Evolutionary conservation across 306 rosid species (phyloP).

Genomic region (Cucurbita moschata): DNA sequence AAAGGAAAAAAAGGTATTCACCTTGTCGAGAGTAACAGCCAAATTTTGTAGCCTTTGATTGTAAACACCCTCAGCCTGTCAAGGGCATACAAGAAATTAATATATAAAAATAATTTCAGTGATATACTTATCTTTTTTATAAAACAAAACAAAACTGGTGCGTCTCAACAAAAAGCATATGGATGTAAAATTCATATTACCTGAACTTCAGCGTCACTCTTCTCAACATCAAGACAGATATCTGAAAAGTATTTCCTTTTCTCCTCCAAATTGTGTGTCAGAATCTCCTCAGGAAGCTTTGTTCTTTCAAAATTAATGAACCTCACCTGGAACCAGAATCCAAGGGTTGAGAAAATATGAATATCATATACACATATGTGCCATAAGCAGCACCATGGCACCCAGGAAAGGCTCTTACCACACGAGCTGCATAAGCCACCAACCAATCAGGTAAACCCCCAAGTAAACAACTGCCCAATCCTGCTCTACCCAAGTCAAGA

Average conservation of each 20-base stretch:
- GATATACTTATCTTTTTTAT: not conserved
- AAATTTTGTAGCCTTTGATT: conserved; percentile 98
- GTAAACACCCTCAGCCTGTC: conserved; percentile 96
- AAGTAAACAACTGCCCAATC: conserved; percentile 94
- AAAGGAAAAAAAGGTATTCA: conserved; percentile 13
- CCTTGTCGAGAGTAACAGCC: conserved; percentile 99
- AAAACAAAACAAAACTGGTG: not conserved
- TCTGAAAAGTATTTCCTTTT: conserved; percentile 83
- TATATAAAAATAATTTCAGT: not conserved
- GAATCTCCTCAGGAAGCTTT: conserved; percentile 87
- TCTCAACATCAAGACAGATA: conserved; percentile 79
- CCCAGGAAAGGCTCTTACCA: conserved; percentile 38
- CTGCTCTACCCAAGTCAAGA: conserved; percentile 84
- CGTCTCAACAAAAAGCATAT: not conserved
- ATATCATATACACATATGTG: not conserved
- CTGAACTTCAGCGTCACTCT: conserved; percentile 96
- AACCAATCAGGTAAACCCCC: conserved; percentile 97
- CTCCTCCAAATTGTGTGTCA: conserved; percentile 73
- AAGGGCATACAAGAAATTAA: conserved; percentile 6
- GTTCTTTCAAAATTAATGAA: conserved; percentile 82
- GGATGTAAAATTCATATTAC: conserved; percentile 16
- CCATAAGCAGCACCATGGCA: not conserved
- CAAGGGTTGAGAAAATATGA: conserved; percentile 14
- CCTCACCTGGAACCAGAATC: conserved; percentile 60
- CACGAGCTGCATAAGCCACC: conserved; percentile 89